phyloP scores from a whole-genome alignment of 192 early-diverging fungal genomes.

The Coemansia sp. region DNA sequence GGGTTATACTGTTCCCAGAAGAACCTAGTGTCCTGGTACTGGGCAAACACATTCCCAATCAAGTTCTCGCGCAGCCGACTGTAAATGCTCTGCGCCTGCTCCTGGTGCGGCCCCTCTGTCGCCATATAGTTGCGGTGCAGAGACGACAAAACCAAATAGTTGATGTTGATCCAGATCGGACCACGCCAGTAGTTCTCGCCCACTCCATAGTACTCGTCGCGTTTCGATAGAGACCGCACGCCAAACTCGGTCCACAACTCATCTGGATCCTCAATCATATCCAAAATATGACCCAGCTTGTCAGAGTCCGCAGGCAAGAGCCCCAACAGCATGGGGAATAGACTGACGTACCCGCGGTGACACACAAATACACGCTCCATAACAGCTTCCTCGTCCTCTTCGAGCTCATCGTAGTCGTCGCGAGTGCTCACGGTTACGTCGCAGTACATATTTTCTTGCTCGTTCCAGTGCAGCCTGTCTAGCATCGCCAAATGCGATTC shows the following conservation, averaged over 20 bases:
- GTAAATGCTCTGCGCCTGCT: constrained; percentile 73
- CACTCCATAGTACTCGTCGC: constrained; percentile 67
- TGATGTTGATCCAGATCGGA: constrained; percentile 92
- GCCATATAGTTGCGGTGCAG: constrained; percentile 68
- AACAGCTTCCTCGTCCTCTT: constrained; percentile 27
- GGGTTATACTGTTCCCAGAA: constrained; percentile 94
- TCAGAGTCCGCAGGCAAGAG: constrained; percentile 70
- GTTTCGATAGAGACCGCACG: constrained; percentile 66
- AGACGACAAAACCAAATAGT: constrained; percentile 79
- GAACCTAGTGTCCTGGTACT: constrained; percentile 79
- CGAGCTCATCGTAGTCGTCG: constrained; percentile 49
- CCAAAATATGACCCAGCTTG: constrained; percentile 71
- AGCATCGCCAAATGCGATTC: constrained; percentile 20
- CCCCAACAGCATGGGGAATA: constrained; percentile 83
- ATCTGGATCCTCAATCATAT: constrained; percentile 74
- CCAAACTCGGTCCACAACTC: constrained; percentile 86
- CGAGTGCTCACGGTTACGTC: constrained; percentile 29
- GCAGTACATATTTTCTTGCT: constrained; percentile 45
- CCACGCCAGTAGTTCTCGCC: constrained; percentile 97
- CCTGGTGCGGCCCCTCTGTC: constrained; percentile 68
- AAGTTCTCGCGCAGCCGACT: constrained; percentile 72
- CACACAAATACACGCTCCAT: constrained; percentile 45
- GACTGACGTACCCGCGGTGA: constrained; percentile 60
- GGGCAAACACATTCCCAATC: constrained; percentile 72
- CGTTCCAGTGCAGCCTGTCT: constrained; percentile 46